phyloP scores from a whole-genome alignment of 192 early-diverging fungal species.

The Entomortierella lignicola region DNA sequence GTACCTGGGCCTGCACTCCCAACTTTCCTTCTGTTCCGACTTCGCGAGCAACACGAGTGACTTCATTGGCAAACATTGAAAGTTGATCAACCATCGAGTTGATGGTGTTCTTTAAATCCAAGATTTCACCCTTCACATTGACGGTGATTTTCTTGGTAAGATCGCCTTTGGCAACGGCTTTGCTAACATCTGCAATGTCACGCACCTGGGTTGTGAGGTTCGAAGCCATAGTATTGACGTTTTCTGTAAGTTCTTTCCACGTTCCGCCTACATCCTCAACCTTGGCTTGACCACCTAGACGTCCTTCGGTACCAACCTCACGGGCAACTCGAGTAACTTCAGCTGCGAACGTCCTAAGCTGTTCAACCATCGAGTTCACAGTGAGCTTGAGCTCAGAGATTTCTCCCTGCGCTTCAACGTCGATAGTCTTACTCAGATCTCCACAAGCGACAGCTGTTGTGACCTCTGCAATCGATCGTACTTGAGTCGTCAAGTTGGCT shows the following conservation, averaged over 20 bases:
- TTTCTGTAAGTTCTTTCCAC: constrained; percentile 71
- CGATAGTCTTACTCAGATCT: constrained; percentile 62
- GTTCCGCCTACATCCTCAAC: constrained; percentile 64
- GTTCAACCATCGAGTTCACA: constrained; percentile 68
- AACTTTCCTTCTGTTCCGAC: constrained; percentile 85
- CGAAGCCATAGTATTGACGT: constrained; percentile 70
- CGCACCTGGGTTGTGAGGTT: constrained; percentile 70
- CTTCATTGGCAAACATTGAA: constrained; percentile 67
- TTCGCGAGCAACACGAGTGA: constrained; percentile 77
- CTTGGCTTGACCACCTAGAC: constrained; percentile 67
- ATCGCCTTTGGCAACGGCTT: constrained; percentile 69
- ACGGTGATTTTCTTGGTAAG: constrained; percentile 68
- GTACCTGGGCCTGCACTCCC: constrained; percentile 83
- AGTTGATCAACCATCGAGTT: constrained; percentile 79
- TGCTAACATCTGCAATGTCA: constrained; percentile 70
- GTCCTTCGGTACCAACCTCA: constrained; percentile 74
- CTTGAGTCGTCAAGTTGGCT: constrained; percentile 60
- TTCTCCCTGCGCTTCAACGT: constrained; percentile 63
- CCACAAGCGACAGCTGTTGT: constrained; percentile 69
- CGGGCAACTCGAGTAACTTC: constrained; percentile 76
- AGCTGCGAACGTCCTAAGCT: constrained; percentile 64
- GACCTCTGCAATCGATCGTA: constrained; percentile 69
- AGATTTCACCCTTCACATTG: constrained; percentile 74
- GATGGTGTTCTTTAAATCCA: constrained; percentile 75
- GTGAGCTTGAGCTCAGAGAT: constrained; percentile 63